Percentiles rank a stretch among this genome's conserved stretches.
These are phyloP conservation scores for Emericellopsis atlantica DNA, from an alignment of 2,329 filamentous ascomycete genomes.

Conservation along the genomic window DNA sequence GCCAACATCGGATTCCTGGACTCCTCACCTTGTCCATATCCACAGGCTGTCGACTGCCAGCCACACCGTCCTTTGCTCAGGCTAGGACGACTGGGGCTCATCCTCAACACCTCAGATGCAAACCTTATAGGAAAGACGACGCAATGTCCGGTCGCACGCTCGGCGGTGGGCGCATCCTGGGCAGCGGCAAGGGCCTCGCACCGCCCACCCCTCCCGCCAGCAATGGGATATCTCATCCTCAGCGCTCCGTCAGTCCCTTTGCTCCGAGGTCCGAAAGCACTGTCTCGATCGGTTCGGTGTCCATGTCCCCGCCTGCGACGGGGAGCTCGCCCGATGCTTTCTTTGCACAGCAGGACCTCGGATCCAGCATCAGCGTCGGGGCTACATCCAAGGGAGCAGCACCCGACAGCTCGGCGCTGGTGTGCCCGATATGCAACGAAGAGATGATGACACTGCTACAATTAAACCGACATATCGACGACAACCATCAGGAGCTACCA, in stretches of 20 bases:
- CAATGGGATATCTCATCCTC: conserved; percentile 14
- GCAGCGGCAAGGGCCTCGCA: conserved; percentile 72
- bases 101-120: too few species aligned
- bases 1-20: too few species aligned
- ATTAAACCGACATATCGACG: conserved; percentile 76
- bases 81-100: too few species aligned
- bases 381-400: conserved; percentile 39
- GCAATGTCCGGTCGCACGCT: conserved; percentile 75
- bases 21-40: too few species aligned
- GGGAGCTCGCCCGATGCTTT: conserved; percentile 49
- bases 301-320: conserved; percentile 42
- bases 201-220: conserved; percentile 36
- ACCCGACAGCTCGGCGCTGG: conserved; percentile 45
- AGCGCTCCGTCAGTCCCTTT: conserved; percentile 31
- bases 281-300: conserved; percentile 62
- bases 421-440: conserved; percentile 96
- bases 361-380: conserved; percentile 63
- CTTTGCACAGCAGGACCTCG: conserved; percentile 53
- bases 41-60: too few species aligned
- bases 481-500: conserved; percentile 79
- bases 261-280: conserved; percentile 55
- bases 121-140: neutral
- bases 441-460: conserved; percentile 97
- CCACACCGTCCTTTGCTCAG: too few species aligned
- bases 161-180: conserved; percentile 83